A percentile compares a stretch with the other conserved stretches of the same genome.
Evolutionary conservation across 345 rosid species (phyloP).

Genomic region (Combretum micranthum): DNA sequence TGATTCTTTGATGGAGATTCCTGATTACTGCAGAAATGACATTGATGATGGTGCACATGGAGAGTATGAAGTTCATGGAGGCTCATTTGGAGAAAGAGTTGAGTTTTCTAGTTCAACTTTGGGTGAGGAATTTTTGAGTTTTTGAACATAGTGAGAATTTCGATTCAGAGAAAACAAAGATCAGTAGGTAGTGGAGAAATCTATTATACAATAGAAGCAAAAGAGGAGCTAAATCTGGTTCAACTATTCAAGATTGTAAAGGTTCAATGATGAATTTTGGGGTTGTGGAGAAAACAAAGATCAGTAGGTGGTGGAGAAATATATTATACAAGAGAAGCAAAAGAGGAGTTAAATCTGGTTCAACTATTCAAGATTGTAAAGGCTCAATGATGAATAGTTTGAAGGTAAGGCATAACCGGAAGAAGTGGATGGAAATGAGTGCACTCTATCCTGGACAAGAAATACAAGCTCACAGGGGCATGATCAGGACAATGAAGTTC

Average conservation of each 20-base stretch:
- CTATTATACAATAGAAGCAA: conserved; percentile 22
- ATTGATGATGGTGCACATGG: conserved; percentile 27
- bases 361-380: conserved; percentile 10
- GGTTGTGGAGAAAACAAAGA: no score
- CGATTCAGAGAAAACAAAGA: no score
- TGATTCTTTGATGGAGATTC: conserved; percentile 14
- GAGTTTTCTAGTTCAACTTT: no score
- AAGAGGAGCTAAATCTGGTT: no score
- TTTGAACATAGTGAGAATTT: no score
- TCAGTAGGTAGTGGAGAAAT: conserved; percentile 16
- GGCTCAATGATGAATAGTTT: conserved; percentile 24
- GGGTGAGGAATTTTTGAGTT: no score
- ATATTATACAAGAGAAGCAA: no score
- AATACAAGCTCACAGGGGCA: conserved; percentile 69
- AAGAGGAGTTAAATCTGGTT: conserved; percentile 1
- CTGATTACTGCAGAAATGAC: conserved; percentile 32
- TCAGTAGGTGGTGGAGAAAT: no score
- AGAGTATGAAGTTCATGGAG: conserved; percentile 34
- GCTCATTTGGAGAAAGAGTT: conserved; percentile 6
- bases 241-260: no score
- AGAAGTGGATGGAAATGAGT: conserved; percentile 60
- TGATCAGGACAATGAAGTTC: conserved; percentile 69
- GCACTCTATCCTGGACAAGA: conserved; percentile 54
- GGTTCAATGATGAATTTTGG: no score
- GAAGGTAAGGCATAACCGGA: conserved; percentile 55